Conservation (phyloP, 2,329 filamentous ascomycete species). For the Teratosphaeria zuluensis region DNA sequence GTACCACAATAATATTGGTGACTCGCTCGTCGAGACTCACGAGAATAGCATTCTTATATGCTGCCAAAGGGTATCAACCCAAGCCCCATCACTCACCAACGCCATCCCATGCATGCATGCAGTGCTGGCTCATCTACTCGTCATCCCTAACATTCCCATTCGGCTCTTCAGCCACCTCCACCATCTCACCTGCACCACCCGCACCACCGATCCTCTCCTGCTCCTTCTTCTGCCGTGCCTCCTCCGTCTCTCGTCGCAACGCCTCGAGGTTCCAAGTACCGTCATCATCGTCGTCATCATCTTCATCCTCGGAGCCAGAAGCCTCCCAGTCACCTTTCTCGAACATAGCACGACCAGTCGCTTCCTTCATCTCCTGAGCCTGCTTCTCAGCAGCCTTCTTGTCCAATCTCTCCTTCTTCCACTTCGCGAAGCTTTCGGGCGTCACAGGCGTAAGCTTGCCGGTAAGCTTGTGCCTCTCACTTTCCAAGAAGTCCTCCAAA, state of each 20-base stretch:
- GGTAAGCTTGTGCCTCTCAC: slow-evolving; percentile 87
- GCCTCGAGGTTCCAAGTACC: slow-evolving; percentile 68
- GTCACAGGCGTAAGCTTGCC: slow-evolving; percentile 90
- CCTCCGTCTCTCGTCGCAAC: slow-evolving; percentile 76
- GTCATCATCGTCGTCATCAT: slow-evolving; percentile 51
- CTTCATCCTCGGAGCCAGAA: slow-evolving; percentile 50
- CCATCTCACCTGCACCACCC: slow-evolving; percentile 2
- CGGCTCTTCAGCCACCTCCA: slow-evolving; percentile 2
- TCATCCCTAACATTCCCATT: slow-evolving; percentile 3
- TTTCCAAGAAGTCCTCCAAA: slow-evolving; percentile 93
- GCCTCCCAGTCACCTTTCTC: slow-evolving; percentile 88
- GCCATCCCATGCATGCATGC: neutral
- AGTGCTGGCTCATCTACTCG: neutral
- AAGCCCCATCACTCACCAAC: neutral
- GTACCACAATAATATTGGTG: too few relatives aligned
- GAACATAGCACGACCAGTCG: slow-evolving; percentile 88
- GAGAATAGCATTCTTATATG: neutral
- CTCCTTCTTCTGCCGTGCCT: slow-evolving; percentile 62
- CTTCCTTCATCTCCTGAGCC: slow-evolving; percentile 83
- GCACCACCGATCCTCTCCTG: slow-evolving; percentile 49
- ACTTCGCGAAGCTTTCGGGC: slow-evolving; percentile 83
- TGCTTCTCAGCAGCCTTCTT: slow-evolving; percentile 96
- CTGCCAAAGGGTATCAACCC: neutral
- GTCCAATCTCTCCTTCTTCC: slow-evolving; percentile 88
- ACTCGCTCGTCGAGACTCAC: neutral